Evolutionary conservation across 2,329 filamentous ascomycete species (phyloP).

Genomic region (Fusarium mangiferae): DNA sequence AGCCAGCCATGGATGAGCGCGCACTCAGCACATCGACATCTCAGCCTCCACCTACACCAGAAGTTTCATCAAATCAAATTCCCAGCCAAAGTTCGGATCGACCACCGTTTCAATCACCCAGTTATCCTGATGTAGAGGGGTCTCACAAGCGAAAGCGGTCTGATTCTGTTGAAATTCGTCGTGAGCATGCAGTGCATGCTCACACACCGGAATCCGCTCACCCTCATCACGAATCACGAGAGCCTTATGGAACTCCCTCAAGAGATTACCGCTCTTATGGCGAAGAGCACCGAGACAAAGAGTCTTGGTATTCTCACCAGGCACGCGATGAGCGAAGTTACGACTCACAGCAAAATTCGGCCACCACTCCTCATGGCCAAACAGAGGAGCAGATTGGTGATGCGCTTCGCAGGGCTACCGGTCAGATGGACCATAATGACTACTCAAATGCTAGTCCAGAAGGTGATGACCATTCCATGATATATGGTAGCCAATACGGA

Average conservation of each 20-base stretch:
- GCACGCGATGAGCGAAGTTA: constrained; percentile 60
- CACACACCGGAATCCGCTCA: constrained; percentile 49
- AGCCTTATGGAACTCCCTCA: constrained; percentile 55
- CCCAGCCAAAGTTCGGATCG: constrained; percentile 54
- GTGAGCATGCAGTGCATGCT: constrained; percentile 50
- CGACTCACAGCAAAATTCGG: constrained; percentile 59
- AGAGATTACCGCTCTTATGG: constrained; percentile 58
- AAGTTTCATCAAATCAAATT: constrained; percentile 51
- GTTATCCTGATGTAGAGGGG: constrained; percentile 58
- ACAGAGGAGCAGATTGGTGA: constrained; percentile 63
- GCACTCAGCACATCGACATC: constrained; percentile 38
- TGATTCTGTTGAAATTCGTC: constrained; percentile 63
- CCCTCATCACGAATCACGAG: constrained; percentile 52
- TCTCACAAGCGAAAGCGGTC: constrained; percentile 77
- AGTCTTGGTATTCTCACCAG: constrained; percentile 62
- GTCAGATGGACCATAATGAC: constrained; percentile 60
- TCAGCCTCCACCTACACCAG: constrained; percentile 42
- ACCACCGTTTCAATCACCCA: constrained; percentile 52
- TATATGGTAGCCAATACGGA: constrained; percentile 57
- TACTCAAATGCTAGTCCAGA: constrained; percentile 66
- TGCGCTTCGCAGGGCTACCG: constrained; percentile 55
- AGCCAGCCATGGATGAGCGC: constrained; percentile 50
- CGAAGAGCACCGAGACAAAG: constrained; percentile 60
- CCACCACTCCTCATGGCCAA: constrained; percentile 57
- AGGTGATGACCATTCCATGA: constrained; percentile 59